Percentiles rank a stretch among this genome's conserved stretches.
These are phyloP conservation scores for Saccharomyces hybrid DNA, from an alignment of 1,139 yeast genomes.

Conservation along the genomic window DNA sequence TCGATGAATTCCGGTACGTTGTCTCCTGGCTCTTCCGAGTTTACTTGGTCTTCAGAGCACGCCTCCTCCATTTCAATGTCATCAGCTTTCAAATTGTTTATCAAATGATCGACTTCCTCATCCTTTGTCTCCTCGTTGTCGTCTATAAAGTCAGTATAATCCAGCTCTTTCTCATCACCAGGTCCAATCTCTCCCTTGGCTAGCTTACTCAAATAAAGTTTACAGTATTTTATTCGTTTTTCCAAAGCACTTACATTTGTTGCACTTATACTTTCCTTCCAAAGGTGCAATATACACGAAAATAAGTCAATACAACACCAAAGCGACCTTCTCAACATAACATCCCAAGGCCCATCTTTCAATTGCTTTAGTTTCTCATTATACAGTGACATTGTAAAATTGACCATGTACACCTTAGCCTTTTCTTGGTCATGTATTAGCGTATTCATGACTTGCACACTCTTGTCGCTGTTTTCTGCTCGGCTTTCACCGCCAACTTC, in stretches of 20 bases:
- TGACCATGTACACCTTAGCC: constrained; percentile 24
- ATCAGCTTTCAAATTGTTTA: constrained; percentile 7
- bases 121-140: constrained; percentile 7
- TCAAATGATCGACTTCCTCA: constrained; percentile 10
- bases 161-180: constrained; percentile 4
- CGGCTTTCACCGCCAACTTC: constrained; percentile 10
- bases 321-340: constrained; percentile 20
- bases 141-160: constrained; percentile 9
- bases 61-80: constrained; percentile 7
- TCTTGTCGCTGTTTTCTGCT: constrained; percentile 6
- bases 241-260: constrained; percentile 12
- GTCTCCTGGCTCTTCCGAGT: background rate
- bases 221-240: constrained; percentile 26
- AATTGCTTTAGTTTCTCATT: constrained; percentile 24
- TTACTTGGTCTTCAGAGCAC: background rate
- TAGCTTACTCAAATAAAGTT: constrained; percentile 22
- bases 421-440: constrained; percentile 24
- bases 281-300: constrained; percentile 19
- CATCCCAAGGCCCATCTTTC: constrained; percentile 18
- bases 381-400: constrained; percentile 28
- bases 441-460: constrained; percentile 7
- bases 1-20: background rate
- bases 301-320: constrained; percentile 32
- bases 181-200: constrained; percentile 21
- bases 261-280: constrained; percentile 16